Evolutionary conservation across 768 basidiomycete species (phyloP).

Genomic region (Polyporus arcularius): DNA sequence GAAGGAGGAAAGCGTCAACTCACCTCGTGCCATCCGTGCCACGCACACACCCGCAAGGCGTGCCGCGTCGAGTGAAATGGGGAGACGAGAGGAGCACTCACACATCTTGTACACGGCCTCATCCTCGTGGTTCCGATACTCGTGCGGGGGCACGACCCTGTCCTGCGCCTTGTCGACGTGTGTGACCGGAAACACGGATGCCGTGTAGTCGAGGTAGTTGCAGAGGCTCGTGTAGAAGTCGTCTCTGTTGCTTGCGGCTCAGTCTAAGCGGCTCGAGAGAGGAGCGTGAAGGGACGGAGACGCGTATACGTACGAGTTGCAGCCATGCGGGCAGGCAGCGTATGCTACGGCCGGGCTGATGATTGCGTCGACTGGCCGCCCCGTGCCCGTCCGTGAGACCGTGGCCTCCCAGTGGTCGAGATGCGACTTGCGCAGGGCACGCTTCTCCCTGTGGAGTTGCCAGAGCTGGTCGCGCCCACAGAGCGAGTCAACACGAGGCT

Average conservation of each 20-base stretch:
- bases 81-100: constrained; percentile 29
- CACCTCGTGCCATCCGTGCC: neutral
- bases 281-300: neutral
- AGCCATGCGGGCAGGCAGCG: constrained; percentile 47
- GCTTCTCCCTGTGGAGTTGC: constrained; percentile 46
- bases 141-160: constrained; percentile 32
- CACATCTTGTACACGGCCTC: constrained; percentile 46
- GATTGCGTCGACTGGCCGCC: constrained; percentile 54
- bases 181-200: constrained; percentile 50
- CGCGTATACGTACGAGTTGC: constrained; percentile 35
- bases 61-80: neutral
- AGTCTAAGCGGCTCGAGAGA: constrained; percentile 13
- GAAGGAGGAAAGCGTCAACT: neutral
- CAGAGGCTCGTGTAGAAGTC: constrained; percentile 47
- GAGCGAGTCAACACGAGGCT: neutral
- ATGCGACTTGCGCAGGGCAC: constrained; percentile 43
- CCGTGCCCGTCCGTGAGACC: constrained; percentile 42
- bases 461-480: constrained; percentile 36
- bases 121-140: constrained; percentile 46
- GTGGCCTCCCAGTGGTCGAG: constrained; percentile 54
- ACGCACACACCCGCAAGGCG: neutral
- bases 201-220: constrained; percentile 50
- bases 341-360: constrained; percentile 47
- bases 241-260: constrained; percentile 28
- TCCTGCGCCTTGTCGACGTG: constrained; percentile 46